These are phyloP conservation scores for Rosa hybrid DNA, from an alignment of 331 rosid species.

Conservation along the genomic window DNA sequence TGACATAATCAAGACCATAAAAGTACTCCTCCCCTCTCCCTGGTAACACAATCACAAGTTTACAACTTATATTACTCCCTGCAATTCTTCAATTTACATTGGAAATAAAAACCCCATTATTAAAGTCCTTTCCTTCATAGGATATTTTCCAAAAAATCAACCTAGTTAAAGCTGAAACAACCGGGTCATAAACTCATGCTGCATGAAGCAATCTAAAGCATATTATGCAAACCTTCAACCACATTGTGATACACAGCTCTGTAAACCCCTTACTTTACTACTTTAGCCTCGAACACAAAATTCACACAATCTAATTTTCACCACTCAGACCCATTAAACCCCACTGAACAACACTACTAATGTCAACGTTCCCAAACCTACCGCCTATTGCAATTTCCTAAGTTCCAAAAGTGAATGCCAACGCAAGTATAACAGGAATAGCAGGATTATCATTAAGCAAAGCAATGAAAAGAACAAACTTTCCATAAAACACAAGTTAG, in stretches of 20 bases:
- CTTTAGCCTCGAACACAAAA: not conserved
- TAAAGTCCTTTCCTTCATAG: not conserved
- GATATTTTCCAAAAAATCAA: not conserved
- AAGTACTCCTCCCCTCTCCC: not conserved
- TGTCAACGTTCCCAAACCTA: not conserved
- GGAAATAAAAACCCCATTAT: not conserved
- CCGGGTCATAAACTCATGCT: not conserved
- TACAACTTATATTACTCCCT: not conserved
- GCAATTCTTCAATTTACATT: not conserved
- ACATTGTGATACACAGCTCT: not conserved
- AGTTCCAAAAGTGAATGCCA: not conserved
- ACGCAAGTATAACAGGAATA: not conserved
- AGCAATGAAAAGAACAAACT: not conserved
- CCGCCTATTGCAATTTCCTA: not conserved
- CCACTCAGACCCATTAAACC: not conserved
- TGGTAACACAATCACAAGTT: not conserved
- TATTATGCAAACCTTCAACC: not conserved
- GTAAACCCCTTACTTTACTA: not conserved
- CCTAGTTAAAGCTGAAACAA: not conserved
- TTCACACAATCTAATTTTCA: not conserved
- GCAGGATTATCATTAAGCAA: not conserved
- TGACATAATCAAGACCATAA: not conserved
- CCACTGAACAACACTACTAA: not conserved
- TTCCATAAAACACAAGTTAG: not conserved
- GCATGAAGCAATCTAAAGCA: not conserved